Conservation (phyloP, 1,284 basidiomycete species). For the Fomes fomentarius region DNA sequence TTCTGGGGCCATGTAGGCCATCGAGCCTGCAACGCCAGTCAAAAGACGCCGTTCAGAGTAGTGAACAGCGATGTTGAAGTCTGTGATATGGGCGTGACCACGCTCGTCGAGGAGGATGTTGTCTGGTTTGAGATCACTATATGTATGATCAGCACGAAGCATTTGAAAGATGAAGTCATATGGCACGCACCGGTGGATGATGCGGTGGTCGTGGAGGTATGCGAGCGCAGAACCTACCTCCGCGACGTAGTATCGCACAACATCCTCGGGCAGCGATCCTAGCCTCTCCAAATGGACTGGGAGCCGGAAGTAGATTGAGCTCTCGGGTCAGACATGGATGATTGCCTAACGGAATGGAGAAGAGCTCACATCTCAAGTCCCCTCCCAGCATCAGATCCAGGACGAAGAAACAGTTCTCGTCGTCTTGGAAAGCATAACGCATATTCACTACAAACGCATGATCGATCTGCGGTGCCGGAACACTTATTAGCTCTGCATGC, state of each 20-base stretch:
- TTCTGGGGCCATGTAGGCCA: slow-evolving; percentile 99
- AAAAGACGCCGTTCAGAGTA: slow-evolving; percentile 87
- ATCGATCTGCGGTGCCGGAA: slow-evolving; percentile 68
- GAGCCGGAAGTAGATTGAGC: neutral
- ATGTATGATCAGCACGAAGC: neutral
- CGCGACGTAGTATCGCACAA: slow-evolving; percentile 89
- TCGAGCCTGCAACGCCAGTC: slow-evolving; percentile 92
- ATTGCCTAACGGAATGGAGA: slow-evolving; percentile 2
- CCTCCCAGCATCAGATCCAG: slow-evolving; percentile 97
- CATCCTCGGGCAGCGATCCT: slow-evolving; percentile 76
- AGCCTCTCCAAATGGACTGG: slow-evolving; percentile 90
- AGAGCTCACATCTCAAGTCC: slow-evolving; percentile 81
- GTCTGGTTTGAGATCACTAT: slow-evolving; percentile 93
- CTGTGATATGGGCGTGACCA: slow-evolving; percentile 96
- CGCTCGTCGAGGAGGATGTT: slow-evolving; percentile 92
- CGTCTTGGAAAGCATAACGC: slow-evolving; percentile 97
- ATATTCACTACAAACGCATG: slow-evolving; percentile 94
- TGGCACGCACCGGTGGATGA: slow-evolving; percentile 84
- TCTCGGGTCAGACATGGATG: slow-evolving; percentile 4
- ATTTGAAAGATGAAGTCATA: neutral
- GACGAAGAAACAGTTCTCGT: slow-evolving; percentile 98
- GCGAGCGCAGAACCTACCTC: slow-evolving; percentile 86
- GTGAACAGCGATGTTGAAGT: slow-evolving; percentile 98
- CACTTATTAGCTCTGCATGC: neutral
- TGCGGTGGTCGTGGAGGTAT: slow-evolving; percentile 90